Evolutionary conservation across 768 basidiomycete species (phyloP).

Genomic region (Lyophyllum atratum): DNA sequence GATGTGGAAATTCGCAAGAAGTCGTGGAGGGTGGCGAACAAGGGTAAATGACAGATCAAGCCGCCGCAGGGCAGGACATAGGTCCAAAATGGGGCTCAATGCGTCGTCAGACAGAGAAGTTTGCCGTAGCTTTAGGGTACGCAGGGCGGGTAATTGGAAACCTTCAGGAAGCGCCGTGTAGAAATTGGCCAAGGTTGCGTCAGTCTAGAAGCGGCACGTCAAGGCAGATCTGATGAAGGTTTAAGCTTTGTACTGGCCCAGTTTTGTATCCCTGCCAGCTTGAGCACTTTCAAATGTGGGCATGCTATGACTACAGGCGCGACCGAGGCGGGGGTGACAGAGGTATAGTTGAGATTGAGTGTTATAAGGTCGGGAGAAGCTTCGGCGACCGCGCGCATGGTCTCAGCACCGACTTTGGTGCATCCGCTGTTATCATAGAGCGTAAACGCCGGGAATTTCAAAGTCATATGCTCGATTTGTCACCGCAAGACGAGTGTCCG

Average conservation of each 20-base stretch:
- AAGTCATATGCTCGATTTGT: conserved; percentile 2
- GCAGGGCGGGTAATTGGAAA: conserved; percentile 41
- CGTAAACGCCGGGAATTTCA: conserved; percentile 7
- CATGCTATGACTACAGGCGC: conserved; percentile 40
- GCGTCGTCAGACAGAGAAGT: conserved; percentile 52
- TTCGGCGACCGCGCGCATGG: conserved; percentile 43
- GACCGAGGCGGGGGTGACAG: conserved; percentile 50
- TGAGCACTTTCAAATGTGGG: conserved; percentile 51
- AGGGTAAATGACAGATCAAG: conserved; percentile 69
- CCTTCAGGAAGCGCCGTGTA: conserved; percentile 26
- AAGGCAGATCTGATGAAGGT: background rate
- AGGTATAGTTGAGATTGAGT: conserved; percentile 65
- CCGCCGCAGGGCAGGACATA: conserved; percentile 52
- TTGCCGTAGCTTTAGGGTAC: conserved; percentile 60
- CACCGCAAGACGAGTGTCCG: conserved; percentile 58
- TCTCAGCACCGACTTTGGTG: conserved; percentile 53
- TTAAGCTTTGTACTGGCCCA: conserved; percentile 45
- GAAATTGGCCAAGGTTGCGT: conserved; percentile 53
- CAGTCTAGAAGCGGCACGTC: conserved; percentile 44
- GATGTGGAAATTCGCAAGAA: conserved; percentile 12
- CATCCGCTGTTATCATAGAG: conserved; percentile 48
- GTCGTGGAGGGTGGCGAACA: conserved; percentile 38
- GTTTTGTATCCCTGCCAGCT: conserved; percentile 61
- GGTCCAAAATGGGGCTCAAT: conserved; percentile 39
- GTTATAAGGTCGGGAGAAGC: conserved; percentile 44